Evolutionary conservation across 768 basidiomycete genomes (phyloP).

Genomic region (Kwoniella sp.): DNA sequence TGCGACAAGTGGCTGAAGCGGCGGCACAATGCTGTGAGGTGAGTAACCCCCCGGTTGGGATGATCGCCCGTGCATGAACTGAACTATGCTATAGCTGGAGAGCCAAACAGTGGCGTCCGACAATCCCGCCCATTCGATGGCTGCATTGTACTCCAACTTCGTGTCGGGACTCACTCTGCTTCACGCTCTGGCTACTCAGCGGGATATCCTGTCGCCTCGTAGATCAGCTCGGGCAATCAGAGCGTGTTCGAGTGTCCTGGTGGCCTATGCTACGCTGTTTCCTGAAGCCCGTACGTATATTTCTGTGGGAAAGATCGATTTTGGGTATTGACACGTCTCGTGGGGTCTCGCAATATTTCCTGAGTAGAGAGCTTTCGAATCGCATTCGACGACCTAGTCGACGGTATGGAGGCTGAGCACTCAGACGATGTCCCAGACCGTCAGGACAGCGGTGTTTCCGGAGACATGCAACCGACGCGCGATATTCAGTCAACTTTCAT

Average conservation of each 20-base stretch:
- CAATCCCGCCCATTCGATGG: constrained; percentile 1
- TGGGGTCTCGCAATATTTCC: too few relatives aligned
- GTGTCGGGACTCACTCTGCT: constrained; percentile 2
- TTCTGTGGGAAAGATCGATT: not conserved
- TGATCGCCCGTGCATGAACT: too few relatives aligned
- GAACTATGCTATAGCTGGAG: not conserved
- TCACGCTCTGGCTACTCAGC: not conserved
- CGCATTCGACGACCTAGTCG: not conserved
- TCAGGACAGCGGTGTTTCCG: not conserved
- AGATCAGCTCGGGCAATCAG: not conserved
- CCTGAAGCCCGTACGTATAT: not conserved
- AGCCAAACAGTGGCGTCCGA: not conserved
- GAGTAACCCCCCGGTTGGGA: not conserved
- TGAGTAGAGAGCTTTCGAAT: constrained; percentile 1
- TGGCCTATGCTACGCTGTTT: not conserved
- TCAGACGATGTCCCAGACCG: not conserved
- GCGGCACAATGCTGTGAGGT: constrained; percentile 2
- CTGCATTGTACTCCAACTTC: not conserved
- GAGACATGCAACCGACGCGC: not conserved
- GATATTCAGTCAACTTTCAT: too few relatives aligned
- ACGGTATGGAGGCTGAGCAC: not conserved
- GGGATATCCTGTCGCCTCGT: not conserved
- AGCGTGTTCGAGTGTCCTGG: constrained; percentile 1
- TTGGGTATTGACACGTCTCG: too few relatives aligned
- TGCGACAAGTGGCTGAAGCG: not conserved